Evolutionary conservation across 2,329 filamentous ascomycete genomes (phyloP), one percentile per base, ranked within the genome.

Genomic region (Botrytis squamosa): DNA sequence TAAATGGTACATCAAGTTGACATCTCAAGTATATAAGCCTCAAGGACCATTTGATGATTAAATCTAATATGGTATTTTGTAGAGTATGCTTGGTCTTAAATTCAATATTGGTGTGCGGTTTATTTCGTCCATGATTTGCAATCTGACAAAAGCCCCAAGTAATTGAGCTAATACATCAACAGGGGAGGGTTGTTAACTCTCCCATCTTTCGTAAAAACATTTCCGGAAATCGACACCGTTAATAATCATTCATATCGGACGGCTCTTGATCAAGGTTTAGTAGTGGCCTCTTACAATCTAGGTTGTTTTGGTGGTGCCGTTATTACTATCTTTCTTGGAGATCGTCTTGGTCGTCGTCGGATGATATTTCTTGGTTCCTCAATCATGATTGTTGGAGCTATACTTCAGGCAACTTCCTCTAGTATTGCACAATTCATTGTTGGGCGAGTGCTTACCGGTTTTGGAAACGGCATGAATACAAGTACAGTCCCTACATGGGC

Each of bases 381-480:
- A 25, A 73, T 80, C 42, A 78, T 76, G 46, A 72, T 78, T 12
- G 55, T 80, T 38, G 78, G 77, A 42, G 77, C 78, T 62, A 66
- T 79, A 5, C 65, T 80, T 0, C 79, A 80, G 59, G 77, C 78
- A 22, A 84, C 85, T 29, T 84, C 71, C n/a, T 72, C 62, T 38
- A 86, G 86, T 76, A 86, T 86, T 20, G 75, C 90, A 92, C 81
- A 90, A 89, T 80, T 79, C 44, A 75, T 77, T 40, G 87, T 88
- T 74, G 92, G 92, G 80, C 92, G 92, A 86, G 84, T 94, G 74
- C 85, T 95, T 78, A 90, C 92, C 69, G 92, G 92, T 81, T 81
- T 94, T 70, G 92, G 92, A 85, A 92, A 94, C 79, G 92, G 92
- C 80, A 84, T 85, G 78, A 85, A 85, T 75, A 85, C 84, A 0